Evolutionary conservation across 2,329 filamentous ascomycete genomes (phyloP), one percentile per base, ranked within the genome.

Genomic region (Fusarium napiforme): DNA sequence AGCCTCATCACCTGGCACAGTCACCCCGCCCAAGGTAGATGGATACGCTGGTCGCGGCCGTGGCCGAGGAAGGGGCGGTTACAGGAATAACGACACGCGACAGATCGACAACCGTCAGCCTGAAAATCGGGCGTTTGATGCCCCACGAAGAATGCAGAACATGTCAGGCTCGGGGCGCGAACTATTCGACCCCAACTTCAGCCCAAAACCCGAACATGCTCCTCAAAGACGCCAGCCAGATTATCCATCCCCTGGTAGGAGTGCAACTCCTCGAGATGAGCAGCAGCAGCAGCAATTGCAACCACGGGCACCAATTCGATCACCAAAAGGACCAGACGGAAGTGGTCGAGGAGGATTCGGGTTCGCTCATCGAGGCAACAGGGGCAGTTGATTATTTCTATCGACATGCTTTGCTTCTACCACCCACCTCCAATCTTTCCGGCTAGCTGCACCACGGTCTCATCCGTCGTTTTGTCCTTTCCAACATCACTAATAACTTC

Each of bases 401-500:
- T 77, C 71, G 75, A 79, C 74, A 69, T 72, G 63, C 67, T 68
- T 67, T 72, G 63, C 67, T 67, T 68, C 59, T 87, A 98, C 96
- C 96, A 99, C 30, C 96, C 96, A 60, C 96, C 96, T 60, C 95
- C 96, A 77, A 95, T 93, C 82, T 95, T 96, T 63, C 94, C 92
- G 52, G 96, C 96, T 78, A 99, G 87, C 79, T 96, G 94, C 66
- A 95, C 93, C 45, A 97, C 95, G 67, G 92, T 90, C 79, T 97
- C 93, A 47, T 95, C 93, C 67, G 87, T 85, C 82, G 86, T 79
- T 81, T 88, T 84, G 72, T 89, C 87, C 84, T 96, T 97, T 57
- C 96, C 96, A 47, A 99, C 94, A 81, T 98, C 94, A 84, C 96
- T 98, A 78, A 98, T 92, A 28, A 99, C 96, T 82, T 95, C 92